phyloP scores from a whole-genome alignment of 2,329 filamentous ascomycete genomes.

The Trematosphaeria pertusa region DNA sequence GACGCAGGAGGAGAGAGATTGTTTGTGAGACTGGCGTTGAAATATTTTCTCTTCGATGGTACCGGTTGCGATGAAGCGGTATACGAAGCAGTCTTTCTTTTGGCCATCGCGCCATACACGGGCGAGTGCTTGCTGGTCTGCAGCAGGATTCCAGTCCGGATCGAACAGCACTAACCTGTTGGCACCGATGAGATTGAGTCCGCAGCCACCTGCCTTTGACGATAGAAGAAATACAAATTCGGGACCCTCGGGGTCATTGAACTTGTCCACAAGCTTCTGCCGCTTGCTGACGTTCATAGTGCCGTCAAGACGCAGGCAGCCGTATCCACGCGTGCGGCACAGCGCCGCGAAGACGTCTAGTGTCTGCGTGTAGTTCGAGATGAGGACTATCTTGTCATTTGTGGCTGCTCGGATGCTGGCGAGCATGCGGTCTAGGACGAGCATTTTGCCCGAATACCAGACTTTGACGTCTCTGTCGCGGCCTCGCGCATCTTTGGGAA shows the following conservation, averaged over 20 bases:
- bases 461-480: conserved; percentile 91
- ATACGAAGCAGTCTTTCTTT: conserved; percentile 99
- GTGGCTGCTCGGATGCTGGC: conserved; percentile 94
- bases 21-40: conserved; percentile 97
- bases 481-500: conserved; percentile 85
- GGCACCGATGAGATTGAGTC: conserved; percentile 92
- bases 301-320: conserved; percentile 87
- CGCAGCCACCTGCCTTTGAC: conserved; percentile 95
- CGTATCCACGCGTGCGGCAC: conserved; percentile 84
- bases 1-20: conserved; percentile 93
- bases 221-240: conserved; percentile 97
- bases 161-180: conserved; percentile 96
- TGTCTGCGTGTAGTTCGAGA: conserved; percentile 97
- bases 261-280: conserved; percentile 95
- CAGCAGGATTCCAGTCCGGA: conserved; percentile 93
- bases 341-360: conserved; percentile 92
- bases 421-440: conserved; percentile 97
- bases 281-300: conserved; percentile 98
- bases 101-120: conserved; percentile 99
- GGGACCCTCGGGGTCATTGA: conserved; percentile 88
- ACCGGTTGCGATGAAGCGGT: conserved; percentile 97
- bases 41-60: conserved; percentile 99
- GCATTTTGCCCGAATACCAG: conserved; percentile 98
- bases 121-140: conserved; percentile 94
- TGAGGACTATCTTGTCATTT: conserved; percentile 98